phyloP scores from a whole-genome alignment of 23 red algal genomes.

The Cyanidioschyzon merolae region DNA sequence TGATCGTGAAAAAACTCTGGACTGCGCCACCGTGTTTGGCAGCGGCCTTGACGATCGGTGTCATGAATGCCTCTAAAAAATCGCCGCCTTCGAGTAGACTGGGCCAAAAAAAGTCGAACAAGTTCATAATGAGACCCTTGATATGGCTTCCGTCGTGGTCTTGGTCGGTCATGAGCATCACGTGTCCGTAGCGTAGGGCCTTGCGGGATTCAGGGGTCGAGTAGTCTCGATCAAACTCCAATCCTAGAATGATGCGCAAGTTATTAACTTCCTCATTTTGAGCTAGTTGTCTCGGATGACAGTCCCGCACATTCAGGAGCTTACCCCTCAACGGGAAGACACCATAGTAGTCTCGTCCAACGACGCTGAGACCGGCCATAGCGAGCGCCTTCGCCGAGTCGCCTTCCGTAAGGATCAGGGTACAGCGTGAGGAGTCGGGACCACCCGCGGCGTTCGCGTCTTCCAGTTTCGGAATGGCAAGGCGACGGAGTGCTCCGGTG shows the following conservation, averaged over 20 bases:
- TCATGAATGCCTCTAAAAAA: constrained; percentile 96
- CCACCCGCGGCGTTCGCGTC: constrained; percentile 92
- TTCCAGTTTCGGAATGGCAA: constrained; percentile 73
- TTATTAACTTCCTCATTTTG: constrained; percentile 84
- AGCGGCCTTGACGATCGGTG: constrained; percentile 74
- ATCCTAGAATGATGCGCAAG: constrained; percentile 86
- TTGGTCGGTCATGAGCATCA: constrained; percentile 98
- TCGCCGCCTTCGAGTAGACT: constrained; percentile 47
- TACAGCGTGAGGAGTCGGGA: constrained; percentile 67
- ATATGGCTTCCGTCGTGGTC: constrained; percentile 99
- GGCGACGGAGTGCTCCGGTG: constrained; percentile 8
- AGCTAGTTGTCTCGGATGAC: constrained; percentile 87
- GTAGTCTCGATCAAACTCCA: constrained; percentile 72
- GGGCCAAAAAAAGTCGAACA: constrained; percentile 98
- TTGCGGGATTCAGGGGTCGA: constrained; percentile 41
- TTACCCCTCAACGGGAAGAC: constrained; percentile 96
- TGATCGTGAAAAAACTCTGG: constrained; percentile 64
- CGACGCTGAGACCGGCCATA: constrained; percentile 78
- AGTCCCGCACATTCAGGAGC: constrained; percentile 94
- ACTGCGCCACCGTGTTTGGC: constrained; percentile 27
- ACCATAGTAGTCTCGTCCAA: constrained; percentile 92
- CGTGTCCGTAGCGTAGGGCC: constrained; percentile 80
- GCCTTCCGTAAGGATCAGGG: constrained; percentile 93
- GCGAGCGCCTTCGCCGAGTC: constrained; percentile 92
- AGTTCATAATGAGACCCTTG: constrained; percentile 93